These are phyloP conservation scores for Aspergillus sclerotioniger DNA, from an alignment of 495 filamentous ascomycete genomes.

Conservation along the genomic window DNA sequence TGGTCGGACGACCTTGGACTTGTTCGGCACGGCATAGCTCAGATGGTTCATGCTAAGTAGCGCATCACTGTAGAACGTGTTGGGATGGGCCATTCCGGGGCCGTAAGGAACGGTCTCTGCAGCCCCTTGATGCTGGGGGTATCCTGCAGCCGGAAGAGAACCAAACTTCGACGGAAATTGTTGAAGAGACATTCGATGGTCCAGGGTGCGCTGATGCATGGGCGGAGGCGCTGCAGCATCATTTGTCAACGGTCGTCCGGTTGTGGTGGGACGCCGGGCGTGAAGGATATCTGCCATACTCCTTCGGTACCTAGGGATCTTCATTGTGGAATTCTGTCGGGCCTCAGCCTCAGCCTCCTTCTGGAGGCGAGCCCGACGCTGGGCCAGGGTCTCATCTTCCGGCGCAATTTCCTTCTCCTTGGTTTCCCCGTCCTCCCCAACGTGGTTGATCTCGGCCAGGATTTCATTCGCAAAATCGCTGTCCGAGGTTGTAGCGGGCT, in stretches of 20 bases:
- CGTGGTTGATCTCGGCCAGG: slow-evolving; percentile 64
- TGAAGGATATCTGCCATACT: slow-evolving; percentile 72
- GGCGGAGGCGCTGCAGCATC: slow-evolving; percentile 20
- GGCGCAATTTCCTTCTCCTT: slow-evolving; percentile 19
- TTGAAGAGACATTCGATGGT: slow-evolving; percentile 35
- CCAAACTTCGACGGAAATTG: slow-evolving; percentile 26
- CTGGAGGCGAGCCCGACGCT: slow-evolving; percentile 78
- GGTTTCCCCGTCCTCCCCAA: slow-evolving; percentile 29
- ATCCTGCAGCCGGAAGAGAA: slow-evolving; percentile 14
- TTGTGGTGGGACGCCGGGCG: slow-evolving; percentile 48
- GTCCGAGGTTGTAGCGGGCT: slow-evolving; percentile 58
- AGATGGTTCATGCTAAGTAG: slow-evolving; percentile 35
- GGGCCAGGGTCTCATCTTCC: slow-evolving; percentile 85
- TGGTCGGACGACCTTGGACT: slow-evolving; percentile 31
- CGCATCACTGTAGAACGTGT: slow-evolving; percentile 32
- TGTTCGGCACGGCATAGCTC: slow-evolving; percentile 36
- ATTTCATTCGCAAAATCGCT: slow-evolving; percentile 79
- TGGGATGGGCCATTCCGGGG: slow-evolving; percentile 27
- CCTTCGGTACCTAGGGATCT: slow-evolving; percentile 39
- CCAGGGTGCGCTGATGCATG: slow-evolving; percentile 18
- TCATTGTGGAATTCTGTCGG: slow-evolving; percentile 30
- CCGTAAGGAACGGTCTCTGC: slow-evolving; percentile 25
- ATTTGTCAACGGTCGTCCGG: slow-evolving; percentile 30
- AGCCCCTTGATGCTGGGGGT: slow-evolving; percentile 18
- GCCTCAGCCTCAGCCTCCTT: slow-evolving; percentile 62